These are phyloP conservation scores for Cystobasidium pallidum DNA, from an alignment of 1,284 basidiomycete genomes.

Conservation along the genomic window DNA sequence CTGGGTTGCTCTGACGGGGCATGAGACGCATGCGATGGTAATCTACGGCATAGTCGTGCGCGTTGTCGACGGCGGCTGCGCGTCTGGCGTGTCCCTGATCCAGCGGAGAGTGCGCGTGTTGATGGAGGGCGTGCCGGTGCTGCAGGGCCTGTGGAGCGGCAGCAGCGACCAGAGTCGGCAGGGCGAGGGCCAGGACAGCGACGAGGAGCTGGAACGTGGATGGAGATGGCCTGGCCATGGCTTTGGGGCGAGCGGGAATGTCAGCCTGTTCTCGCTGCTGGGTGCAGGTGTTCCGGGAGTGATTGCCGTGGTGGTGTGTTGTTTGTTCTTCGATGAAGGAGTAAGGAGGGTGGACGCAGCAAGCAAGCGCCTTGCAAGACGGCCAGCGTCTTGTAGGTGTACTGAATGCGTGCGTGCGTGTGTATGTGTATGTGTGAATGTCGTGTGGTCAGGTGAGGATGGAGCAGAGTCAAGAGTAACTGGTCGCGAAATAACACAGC, in stretches of 20 bases:
- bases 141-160: not conserved
- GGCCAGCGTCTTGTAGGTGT: not conserved
- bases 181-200: slow-evolving; percentile 13
- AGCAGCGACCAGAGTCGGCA: not conserved
- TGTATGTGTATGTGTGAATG: not conserved
- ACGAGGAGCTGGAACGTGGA: slow-evolving; percentile 3
- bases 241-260: too few species aligned
- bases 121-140: not conserved
- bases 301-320: not conserved
- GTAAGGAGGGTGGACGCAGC: not conserved
- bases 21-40: slow-evolving; percentile 27
- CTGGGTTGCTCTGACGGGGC: slow-evolving; percentile 18
- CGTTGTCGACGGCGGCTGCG: not conserved
- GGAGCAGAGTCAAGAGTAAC: not conserved
- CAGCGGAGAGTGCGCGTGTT: not conserved
- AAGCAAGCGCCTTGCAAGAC: not conserved
- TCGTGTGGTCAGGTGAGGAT: not conserved
- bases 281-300: too few species aligned
- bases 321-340: not conserved
- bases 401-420: not conserved
- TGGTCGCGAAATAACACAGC: too few species aligned
- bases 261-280: too few species aligned
- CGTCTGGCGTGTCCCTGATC: not conserved
- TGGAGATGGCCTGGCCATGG: not conserved
- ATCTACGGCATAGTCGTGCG: not conserved